phyloP scores from a whole-genome alignment of 1,139 yeast species.

The Citeromyces hawaiiensis region DNA sequence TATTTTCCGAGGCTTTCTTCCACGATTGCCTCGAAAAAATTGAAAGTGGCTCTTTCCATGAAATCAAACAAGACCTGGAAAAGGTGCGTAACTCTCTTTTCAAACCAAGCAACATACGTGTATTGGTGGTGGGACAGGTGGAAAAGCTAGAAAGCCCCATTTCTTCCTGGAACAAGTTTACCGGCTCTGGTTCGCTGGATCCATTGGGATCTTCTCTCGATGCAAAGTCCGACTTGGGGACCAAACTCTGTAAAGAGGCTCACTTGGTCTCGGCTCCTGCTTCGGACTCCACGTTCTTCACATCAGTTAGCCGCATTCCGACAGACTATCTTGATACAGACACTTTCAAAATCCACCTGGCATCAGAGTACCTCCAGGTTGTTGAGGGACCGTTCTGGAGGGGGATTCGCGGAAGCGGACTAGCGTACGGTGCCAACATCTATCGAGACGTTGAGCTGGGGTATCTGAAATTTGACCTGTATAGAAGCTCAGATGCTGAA shows the following conservation, averaged over 20 bases:
- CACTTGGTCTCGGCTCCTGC: slow-evolving; percentile 67
- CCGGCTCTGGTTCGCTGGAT: slow-evolving; percentile 5
- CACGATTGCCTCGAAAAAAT: slow-evolving; percentile 35
- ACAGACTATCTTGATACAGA: slow-evolving; percentile 54
- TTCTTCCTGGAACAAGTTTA: slow-evolving; percentile 42
- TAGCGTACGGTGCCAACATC: slow-evolving; percentile 80
- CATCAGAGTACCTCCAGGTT: slow-evolving; percentile 66
- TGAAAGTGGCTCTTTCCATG: slow-evolving; percentile 33
- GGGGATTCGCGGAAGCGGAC: slow-evolving; percentile 89
- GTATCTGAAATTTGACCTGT: slow-evolving; percentile 48
- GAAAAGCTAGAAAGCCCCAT: slow-evolving; percentile 37
- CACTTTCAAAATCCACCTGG: slow-evolving; percentile 56
- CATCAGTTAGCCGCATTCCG: slow-evolving; percentile 49
- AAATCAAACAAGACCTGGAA: slow-evolving; percentile 41
- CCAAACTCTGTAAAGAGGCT: slow-evolving; percentile 38
- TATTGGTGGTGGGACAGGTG: slow-evolving; percentile 63
- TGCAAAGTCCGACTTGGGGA: slow-evolving; percentile 46
- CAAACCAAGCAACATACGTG: slow-evolving; percentile 44
- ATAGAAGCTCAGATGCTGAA: slow-evolving; percentile 75
- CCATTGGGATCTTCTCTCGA: slow-evolving; percentile 40
- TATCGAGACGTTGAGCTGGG: slow-evolving; percentile 54
- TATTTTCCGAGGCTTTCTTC: slow-evolving; percentile 48
- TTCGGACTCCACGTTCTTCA: slow-evolving; percentile 73
- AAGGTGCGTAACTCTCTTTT: slow-evolving; percentile 43
- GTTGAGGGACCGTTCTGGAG: slow-evolving; percentile 98